Conservation (phyloP, 2,329 filamentous ascomycete genomes). For the Aspergillus puulaauensis region DNA sequence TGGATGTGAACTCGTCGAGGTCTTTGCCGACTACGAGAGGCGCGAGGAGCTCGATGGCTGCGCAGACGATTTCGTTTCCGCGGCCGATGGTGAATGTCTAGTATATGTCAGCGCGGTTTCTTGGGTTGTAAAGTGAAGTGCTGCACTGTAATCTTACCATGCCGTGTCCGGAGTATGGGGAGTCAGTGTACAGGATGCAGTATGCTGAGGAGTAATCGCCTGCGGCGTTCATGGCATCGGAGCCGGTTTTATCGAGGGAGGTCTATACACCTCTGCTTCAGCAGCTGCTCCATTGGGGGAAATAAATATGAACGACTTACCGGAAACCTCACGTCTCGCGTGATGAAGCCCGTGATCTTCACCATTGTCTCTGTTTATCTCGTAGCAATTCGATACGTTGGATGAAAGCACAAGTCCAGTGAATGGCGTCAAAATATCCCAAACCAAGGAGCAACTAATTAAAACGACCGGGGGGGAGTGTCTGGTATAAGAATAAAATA, state of each 20-base stretch:
- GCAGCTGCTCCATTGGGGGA: background rate
- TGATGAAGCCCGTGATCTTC: constrained; percentile 70
- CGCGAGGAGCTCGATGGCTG: constrained; percentile 75
- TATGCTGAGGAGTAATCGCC: constrained; percentile 94
- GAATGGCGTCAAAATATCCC: background rate
- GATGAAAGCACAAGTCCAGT: background rate
- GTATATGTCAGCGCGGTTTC: background rate
- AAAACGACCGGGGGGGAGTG: background rate
- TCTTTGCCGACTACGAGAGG: constrained; percentile 73
- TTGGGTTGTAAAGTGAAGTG: background rate
- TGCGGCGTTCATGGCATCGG: constrained; percentile 93
- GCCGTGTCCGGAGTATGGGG: constrained; percentile 44
- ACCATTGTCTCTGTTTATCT: constrained; percentile 40
- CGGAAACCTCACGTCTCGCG: constrained; percentile 74
- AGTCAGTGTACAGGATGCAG: constrained; percentile 83
- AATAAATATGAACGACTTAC: constrained; percentile 30
- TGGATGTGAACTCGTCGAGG: constrained; percentile 70
- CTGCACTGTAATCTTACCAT: constrained; percentile 32
- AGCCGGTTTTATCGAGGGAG: constrained; percentile 94
- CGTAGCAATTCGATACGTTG: background rate
- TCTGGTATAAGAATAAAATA: constrained; percentile 1
- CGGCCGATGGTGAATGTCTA: constrained; percentile 56
- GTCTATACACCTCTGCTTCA: constrained; percentile 49
- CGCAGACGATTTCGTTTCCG: constrained; percentile 89
- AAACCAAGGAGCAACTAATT: background rate